phyloP scores from a whole-genome alignment of 1,139 yeast species.

The Taphrina pruni region DNA sequence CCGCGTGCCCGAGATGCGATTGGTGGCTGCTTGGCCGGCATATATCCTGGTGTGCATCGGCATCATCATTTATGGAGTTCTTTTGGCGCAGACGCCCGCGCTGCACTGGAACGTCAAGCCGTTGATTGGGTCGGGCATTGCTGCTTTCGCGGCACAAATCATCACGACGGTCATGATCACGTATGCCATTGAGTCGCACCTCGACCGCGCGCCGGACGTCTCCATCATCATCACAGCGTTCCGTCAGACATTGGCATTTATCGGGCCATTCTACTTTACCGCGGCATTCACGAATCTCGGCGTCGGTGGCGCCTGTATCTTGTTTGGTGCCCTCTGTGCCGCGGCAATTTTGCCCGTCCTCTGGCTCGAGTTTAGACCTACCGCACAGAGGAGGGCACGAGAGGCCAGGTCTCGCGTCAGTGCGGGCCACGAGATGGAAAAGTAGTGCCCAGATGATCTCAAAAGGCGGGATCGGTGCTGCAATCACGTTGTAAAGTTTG shows the following conservation, averaged over 20 bases:
- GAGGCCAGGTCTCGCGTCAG: neutral
- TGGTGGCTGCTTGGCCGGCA: conserved; percentile 50
- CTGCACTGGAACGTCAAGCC: conserved; percentile 50
- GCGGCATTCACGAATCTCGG: conserved; percentile 10
- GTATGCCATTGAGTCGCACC: conserved; percentile 42
- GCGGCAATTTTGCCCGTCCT: conserved; percentile 6
- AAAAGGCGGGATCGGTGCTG: no score
- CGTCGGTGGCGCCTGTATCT: neutral
- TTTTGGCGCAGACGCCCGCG: conserved; percentile 47
- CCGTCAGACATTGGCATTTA: conserved; percentile 7
- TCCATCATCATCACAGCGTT: conserved; percentile 10
- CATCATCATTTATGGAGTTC: conserved; percentile 50
- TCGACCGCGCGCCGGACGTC: conserved; percentile 8
- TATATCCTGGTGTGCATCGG: conserved; percentile 49
- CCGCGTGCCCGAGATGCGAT: conserved; percentile 48
- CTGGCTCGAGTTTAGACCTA: conserved; percentile 14
- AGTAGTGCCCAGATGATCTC: neutral
- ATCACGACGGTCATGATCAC: conserved; percentile 49
- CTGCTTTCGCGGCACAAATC: conserved; percentile 50
- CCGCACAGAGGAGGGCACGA: conserved; percentile 7
- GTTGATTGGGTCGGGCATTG: conserved; percentile 50
- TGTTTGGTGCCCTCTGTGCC: conserved; percentile 8
- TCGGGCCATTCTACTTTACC: conserved; percentile 25
- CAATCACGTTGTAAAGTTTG: no score
- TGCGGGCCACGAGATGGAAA: neutral